Conservation (phyloP, 2,329 filamentous ascomycete species). For the Aspergillus tanneri region DNA sequence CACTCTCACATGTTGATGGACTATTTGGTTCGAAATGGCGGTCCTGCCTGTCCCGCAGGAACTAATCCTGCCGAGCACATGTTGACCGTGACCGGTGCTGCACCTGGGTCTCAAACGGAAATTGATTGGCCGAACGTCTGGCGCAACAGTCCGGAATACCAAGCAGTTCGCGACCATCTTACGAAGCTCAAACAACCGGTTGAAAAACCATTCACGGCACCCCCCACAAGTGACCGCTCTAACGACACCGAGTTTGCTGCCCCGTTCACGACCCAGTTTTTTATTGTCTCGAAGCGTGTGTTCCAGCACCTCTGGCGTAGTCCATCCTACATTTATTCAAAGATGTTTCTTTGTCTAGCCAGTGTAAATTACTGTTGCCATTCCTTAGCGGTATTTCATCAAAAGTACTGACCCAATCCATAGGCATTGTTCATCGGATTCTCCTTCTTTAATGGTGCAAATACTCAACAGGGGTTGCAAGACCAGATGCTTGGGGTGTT, state of each 20-base stretch:
- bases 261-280: slow-evolving; percentile 64
- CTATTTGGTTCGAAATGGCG: slow-evolving; percentile 65
- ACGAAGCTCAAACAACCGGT: slow-evolving; percentile 53
- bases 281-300: slow-evolving; percentile 65
- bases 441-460: slow-evolving; percentile 70
- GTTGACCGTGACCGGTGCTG: slow-evolving; percentile 55
- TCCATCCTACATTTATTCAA: slow-evolving; percentile 82
- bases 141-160: slow-evolving; percentile 56
- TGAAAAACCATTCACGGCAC: slow-evolving; percentile 38
- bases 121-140: slow-evolving; percentile 55
- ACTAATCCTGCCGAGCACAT: slow-evolving; percentile 73
- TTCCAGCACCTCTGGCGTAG: slow-evolving; percentile 89
- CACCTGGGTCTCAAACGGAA: slow-evolving; percentile 57
- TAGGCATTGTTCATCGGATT: slow-evolving; percentile 87
- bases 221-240: slow-evolving; percentile 38
- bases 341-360: slow-evolving; percentile 64
- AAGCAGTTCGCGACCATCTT: slow-evolving; percentile 46
- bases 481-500: slow-evolving; percentile 88
- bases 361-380: slow-evolving; percentile 32
- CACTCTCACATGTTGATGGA: slow-evolving; percentile 55
- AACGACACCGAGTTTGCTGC: slow-evolving; percentile 55
- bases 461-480: slow-evolving; percentile 75
- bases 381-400: neutral
- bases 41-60: slow-evolving; percentile 52
- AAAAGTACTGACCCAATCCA: slow-evolving; percentile 31